Conservation (phyloP, 495 filamentous ascomycete species). For the Daldinia caldariorum region DNA sequence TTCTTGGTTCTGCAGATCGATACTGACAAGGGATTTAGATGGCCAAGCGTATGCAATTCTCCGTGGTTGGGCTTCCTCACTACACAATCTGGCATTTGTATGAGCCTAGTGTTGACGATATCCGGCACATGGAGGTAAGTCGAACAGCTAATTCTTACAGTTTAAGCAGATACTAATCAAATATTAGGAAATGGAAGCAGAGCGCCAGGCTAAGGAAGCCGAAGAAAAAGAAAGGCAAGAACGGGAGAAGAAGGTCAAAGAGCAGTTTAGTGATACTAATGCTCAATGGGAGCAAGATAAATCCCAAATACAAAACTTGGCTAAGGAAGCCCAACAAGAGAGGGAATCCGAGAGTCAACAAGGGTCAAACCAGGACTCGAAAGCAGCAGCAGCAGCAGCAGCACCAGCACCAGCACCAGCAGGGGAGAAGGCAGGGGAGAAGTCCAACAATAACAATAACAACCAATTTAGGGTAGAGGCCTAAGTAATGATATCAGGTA, state of each 20-base stretch:
- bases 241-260: conserved; percentile 72
- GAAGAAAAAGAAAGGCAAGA: conserved; percentile 77
- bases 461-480: conserved; percentile 43
- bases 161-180: conserved; percentile 31
- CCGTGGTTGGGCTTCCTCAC: conserved; percentile 95
- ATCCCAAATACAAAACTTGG: conserved; percentile 73
- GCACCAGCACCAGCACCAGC: background rate
- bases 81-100: conserved; percentile 99
- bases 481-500: conserved; percentile 31
- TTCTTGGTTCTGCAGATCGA: background rate
- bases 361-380: conserved; percentile 38
- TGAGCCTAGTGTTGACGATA: conserved; percentile 96
- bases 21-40: conserved; percentile 71
- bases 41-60: conserved; percentile 94
- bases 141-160: background rate
- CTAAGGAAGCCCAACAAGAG: conserved; percentile 57
- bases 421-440: conserved; percentile 40
- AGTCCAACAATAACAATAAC: conserved; percentile 18
- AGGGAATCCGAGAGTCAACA: conserved; percentile 37
- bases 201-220: conserved; percentile 74
- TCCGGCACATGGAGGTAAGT: conserved; percentile 90
- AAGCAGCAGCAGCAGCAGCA: conserved; percentile 26
- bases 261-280: conserved; percentile 73
- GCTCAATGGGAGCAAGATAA: conserved; percentile 87
- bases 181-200: conserved; percentile 81